Conservation (phyloP, 495 filamentous ascomycete species). For the Tuber brumale region DNA sequence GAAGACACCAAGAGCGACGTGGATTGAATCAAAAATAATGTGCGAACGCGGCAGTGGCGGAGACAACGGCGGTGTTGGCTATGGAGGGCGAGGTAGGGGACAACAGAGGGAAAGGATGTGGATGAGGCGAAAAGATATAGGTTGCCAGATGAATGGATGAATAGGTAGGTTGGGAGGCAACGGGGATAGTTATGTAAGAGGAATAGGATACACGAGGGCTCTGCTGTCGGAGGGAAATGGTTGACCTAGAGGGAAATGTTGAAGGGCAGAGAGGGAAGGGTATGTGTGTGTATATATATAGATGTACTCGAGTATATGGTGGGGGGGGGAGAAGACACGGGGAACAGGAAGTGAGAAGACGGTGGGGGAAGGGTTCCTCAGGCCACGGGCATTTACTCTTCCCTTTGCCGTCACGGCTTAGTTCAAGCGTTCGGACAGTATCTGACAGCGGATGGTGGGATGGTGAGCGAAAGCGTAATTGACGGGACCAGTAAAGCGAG, state of each 20-base stretch:
- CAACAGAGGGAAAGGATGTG: slow-evolving; percentile 1
- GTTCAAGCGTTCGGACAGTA: background rate
- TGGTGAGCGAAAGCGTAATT: background rate
- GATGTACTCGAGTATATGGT: background rate
- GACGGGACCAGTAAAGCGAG: slow-evolving; percentile 3
- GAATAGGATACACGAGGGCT: background rate
- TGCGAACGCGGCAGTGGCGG: slow-evolving; percentile 8
- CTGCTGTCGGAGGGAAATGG: background rate
- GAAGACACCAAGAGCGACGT: background rate
- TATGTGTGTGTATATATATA: background rate
- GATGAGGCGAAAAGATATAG: slow-evolving; percentile 7
- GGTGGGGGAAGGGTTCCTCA: background rate
- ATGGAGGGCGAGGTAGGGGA: slow-evolving; percentile 1
- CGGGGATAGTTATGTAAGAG: slow-evolving; percentile 4
- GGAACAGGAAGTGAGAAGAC: background rate
- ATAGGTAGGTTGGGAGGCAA: background rate
- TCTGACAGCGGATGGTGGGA: background rate
- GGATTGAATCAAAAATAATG: slow-evolving; percentile 10
- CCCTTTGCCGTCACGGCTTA: background rate
- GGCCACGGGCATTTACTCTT: background rate
- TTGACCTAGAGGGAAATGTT: background rate
- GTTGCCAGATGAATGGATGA: background rate
- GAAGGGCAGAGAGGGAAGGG: background rate
- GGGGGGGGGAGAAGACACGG: background rate
- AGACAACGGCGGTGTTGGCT: background rate